Percentiles rank a stretch among this genome's conserved stretches.
phyloP scores from a whole-genome alignment of 2,329 filamentous ascomycete species.

The Sporothrix inflata region DNA sequence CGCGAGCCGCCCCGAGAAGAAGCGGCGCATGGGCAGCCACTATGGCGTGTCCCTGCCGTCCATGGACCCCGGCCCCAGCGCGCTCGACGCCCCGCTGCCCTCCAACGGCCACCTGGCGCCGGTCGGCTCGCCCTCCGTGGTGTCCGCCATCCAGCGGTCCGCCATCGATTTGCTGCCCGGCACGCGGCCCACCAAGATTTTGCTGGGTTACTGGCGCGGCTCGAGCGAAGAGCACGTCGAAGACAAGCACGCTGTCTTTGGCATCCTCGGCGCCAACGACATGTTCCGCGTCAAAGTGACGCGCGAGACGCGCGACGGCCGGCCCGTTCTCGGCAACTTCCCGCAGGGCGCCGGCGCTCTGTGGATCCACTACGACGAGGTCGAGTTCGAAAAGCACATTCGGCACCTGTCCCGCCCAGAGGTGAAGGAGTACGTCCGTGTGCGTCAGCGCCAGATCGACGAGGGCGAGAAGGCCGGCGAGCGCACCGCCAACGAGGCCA shows the following conservation, averaged over 20 bases:
- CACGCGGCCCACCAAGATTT: slow-evolving; percentile 59
- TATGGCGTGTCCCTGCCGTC: slow-evolving; percentile 21
- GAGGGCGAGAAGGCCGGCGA: slow-evolving; percentile 55
- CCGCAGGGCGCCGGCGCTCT: slow-evolving; percentile 62
- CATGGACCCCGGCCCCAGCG: not conserved
- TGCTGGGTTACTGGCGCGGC: slow-evolving; percentile 63
- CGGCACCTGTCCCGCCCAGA: slow-evolving; percentile 55
- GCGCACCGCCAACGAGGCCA: slow-evolving; percentile 53
- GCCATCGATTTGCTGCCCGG: slow-evolving; percentile 52
- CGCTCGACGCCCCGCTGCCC: not conserved
- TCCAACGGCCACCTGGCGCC: slow-evolving; percentile 7
- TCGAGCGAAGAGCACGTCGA: slow-evolving; percentile 52
- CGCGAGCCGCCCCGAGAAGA: slow-evolving; percentile 43
- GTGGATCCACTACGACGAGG: slow-evolving; percentile 66
- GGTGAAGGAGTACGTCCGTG: slow-evolving; percentile 66
- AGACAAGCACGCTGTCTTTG: slow-evolving; percentile 65
- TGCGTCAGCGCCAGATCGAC: slow-evolving; percentile 63
- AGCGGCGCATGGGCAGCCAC: slow-evolving; percentile 48
- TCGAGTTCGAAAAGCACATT: slow-evolving; percentile 61
- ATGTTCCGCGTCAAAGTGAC: slow-evolving; percentile 68
- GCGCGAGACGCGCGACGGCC: slow-evolving; percentile 62
- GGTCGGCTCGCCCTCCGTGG: slow-evolving; percentile 31
- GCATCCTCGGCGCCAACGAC: slow-evolving; percentile 64
- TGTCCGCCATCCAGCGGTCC: slow-evolving; percentile 32
- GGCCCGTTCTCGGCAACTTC: slow-evolving; percentile 62